Conservation (phyloP, 164 flowering plant species). For the Malania oleifera region DNA sequence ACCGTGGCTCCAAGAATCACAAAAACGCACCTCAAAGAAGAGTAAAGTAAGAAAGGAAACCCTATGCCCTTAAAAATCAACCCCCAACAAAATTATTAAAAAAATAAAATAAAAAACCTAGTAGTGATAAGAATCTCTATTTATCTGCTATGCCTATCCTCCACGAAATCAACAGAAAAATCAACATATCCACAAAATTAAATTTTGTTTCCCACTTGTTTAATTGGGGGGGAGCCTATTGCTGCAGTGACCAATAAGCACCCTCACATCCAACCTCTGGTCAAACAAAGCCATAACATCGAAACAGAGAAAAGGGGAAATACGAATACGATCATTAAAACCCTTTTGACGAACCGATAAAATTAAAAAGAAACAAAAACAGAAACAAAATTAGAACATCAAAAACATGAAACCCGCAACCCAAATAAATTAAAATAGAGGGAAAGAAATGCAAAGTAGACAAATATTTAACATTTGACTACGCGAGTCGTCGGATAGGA, state of each 20-base stretch:
- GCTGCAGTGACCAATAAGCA: slow-evolving; percentile 20
- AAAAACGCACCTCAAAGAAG: slow-evolving; percentile 7
- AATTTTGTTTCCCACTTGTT: slow-evolving; percentile 22
- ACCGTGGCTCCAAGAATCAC: slow-evolving; percentile 17
- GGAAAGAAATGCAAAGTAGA: background rate
- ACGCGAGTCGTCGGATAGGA: background rate
- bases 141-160: slow-evolving; percentile 1
- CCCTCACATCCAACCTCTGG: slow-evolving; percentile 10
- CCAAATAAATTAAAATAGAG: background rate
- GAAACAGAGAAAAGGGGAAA: background rate
- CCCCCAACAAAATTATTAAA: slow-evolving; percentile 3
- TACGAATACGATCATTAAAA: slow-evolving; percentile 1
- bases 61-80: slow-evolving; percentile 28
- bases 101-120: background rate
- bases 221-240: background rate
- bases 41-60: slow-evolving; percentile 30
- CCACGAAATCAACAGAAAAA: slow-evolving; percentile 11
- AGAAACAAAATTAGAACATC: too few relatives aligned
- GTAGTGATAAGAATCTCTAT: slow-evolving; percentile 10
- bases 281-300: slow-evolving; percentile 15
- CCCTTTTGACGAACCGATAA: slow-evolving; percentile 17
- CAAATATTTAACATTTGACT: background rate
- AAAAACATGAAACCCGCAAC: slow-evolving; percentile 2
- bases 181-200: too few relatives aligned
- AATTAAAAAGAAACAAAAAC: slow-evolving; percentile 11